Evolutionary conservation across 371 early-diverging fungal species (phyloP).

Genomic region (Quaeritorhiza haematococci): DNA sequence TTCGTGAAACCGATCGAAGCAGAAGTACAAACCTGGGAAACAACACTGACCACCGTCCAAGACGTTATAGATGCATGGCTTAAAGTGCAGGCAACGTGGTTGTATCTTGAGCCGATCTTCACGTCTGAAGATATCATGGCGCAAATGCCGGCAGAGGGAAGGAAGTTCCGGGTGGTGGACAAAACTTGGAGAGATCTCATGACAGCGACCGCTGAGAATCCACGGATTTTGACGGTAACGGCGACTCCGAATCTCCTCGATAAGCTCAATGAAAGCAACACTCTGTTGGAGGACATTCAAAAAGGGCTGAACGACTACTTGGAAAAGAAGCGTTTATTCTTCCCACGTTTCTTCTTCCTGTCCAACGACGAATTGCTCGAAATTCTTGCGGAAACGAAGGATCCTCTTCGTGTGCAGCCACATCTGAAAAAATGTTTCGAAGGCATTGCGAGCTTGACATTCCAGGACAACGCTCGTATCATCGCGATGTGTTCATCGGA

Average conservation of each 20-base stretch:
- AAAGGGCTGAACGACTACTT: constrained; percentile 53
- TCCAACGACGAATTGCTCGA: constrained; percentile 54
- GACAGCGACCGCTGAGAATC: constrained; percentile 33
- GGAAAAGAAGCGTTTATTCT: constrained; percentile 51
- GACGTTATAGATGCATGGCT: constrained; percentile 52
- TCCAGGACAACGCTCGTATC: constrained; percentile 46
- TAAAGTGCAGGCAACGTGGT: constrained; percentile 53
- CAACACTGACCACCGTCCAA: constrained; percentile 40
- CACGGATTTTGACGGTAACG: constrained; percentile 37
- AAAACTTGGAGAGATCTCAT: constrained; percentile 50
- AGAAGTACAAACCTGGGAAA: constrained; percentile 42
- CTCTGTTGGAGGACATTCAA: constrained; percentile 48
- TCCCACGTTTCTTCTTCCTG: constrained; percentile 54
- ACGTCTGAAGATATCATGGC: constrained; percentile 56
- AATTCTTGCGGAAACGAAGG: constrained; percentile 52
- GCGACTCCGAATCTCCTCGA: constrained; percentile 30
- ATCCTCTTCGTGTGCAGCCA: constrained; percentile 50
- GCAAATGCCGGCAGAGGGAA: constrained; percentile 50
- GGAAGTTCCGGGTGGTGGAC: constrained; percentile 46
- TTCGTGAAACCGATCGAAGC: constrained; percentile 49
- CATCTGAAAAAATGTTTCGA: constrained; percentile 57
- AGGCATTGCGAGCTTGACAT: constrained; percentile 45
- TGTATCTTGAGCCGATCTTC: constrained; percentile 55
- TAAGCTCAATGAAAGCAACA: constrained; percentile 37
- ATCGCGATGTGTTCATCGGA: constrained; percentile 52